Evolutionary conservation across 2,329 filamentous ascomycete species (phyloP).

Genomic region (Arthroderma sp.): DNA sequence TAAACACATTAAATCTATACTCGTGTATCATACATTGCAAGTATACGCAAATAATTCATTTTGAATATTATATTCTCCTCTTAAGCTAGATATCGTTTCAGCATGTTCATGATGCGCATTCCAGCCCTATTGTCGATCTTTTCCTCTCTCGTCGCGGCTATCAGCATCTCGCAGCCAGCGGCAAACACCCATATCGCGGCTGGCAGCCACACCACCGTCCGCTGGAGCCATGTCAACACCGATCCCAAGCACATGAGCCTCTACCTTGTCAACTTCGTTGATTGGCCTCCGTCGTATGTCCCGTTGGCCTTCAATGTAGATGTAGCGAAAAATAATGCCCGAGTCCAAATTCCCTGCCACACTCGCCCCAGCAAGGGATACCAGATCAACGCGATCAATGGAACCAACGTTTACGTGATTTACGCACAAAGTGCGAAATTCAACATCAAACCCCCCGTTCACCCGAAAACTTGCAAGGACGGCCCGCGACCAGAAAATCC

Average conservation of each 20-base stretch:
- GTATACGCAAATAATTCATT: no score
- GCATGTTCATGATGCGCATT: no score
- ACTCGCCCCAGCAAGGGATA: slow-evolving; percentile 25
- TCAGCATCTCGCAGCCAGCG: slow-evolving; percentile 18
- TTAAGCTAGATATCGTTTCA: no score
- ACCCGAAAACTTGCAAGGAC: background rate
- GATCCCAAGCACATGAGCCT: slow-evolving; percentile 29
- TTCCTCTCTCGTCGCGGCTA: slow-evolving; percentile 12
- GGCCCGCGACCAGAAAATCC: background rate
- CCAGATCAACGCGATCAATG: slow-evolving; percentile 35
- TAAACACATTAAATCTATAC: no score
- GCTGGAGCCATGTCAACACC: slow-evolving; percentile 30
- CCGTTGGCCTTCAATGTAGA: slow-evolving; percentile 25
- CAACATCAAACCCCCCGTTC: slow-evolving; percentile 14
- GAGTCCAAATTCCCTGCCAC: slow-evolving; percentile 29
- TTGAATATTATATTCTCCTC: no score
- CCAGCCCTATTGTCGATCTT: background rate
- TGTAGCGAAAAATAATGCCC: slow-evolving; percentile 18
- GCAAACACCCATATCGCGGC: slow-evolving; percentile 26
- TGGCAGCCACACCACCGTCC: slow-evolving; percentile 22
- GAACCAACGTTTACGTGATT: slow-evolving; percentile 34
- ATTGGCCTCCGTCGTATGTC: slow-evolving; percentile 31
- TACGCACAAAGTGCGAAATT: slow-evolving; percentile 32
- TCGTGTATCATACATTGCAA: no score
- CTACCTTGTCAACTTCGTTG: slow-evolving; percentile 34